Conservation (phyloP, 2,329 filamentous ascomycete genomes). For the Penicillium sp. region DNA sequence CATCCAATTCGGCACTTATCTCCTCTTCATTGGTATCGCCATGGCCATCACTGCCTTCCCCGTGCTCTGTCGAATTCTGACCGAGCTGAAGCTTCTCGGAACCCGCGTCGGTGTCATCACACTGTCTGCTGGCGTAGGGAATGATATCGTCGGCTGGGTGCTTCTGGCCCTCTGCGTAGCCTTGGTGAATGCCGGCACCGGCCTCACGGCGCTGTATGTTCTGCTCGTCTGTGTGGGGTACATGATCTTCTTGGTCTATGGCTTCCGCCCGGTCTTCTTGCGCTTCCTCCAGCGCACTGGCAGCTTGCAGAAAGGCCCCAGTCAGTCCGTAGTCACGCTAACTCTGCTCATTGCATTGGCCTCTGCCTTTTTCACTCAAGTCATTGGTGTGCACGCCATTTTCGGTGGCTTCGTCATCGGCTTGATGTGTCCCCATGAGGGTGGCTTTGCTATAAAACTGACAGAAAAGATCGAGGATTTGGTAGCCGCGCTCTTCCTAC, state of each 20-base stretch:
- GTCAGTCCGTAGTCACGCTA: slow-evolving; percentile 79
- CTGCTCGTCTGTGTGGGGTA: slow-evolving; percentile 76
- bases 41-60: slow-evolving; percentile 91
- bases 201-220: slow-evolving; percentile 82
- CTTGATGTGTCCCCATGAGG: slow-evolving; percentile 86
- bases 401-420: slow-evolving; percentile 92
- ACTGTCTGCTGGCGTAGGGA: slow-evolving; percentile 86
- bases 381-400: slow-evolving; percentile 92
- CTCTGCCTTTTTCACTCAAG: slow-evolving; percentile 84
- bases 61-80: slow-evolving; percentile 90
- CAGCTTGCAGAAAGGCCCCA: slow-evolving; percentile 84
- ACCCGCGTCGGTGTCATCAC: slow-evolving; percentile 87
- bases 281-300: slow-evolving; percentile 74
- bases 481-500: slow-evolving; percentile 79
- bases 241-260: slow-evolving; percentile 73
- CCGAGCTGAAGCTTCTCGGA: slow-evolving; percentile 81
- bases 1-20: slow-evolving; percentile 65
- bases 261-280: slow-evolving; percentile 73
- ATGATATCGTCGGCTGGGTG: slow-evolving; percentile 91
- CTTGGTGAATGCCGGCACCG: slow-evolving; percentile 83
- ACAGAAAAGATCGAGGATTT: slow-evolving; percentile 95
- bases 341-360: slow-evolving; percentile 78
- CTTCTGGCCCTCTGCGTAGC: slow-evolving; percentile 91
- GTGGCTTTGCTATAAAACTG: slow-evolving; percentile 86
- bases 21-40: slow-evolving; percentile 88